phyloP scores from a whole-genome alignment of 2,329 filamentous ascomycete species.

The Diaporthe vaccinii region DNA sequence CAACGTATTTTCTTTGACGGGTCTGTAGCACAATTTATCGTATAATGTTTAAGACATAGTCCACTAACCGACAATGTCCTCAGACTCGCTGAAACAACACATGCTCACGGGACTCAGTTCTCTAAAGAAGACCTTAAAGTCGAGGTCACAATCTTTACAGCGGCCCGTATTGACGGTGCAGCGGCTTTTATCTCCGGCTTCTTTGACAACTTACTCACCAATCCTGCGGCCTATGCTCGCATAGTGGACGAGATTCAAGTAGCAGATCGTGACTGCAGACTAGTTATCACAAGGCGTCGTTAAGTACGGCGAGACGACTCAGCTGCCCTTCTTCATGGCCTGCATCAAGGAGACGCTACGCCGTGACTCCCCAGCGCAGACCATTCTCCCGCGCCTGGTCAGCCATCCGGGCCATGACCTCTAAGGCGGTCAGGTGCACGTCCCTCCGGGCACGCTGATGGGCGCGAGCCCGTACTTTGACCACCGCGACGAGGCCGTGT shows the following conservation, averaged over 20 bases:
- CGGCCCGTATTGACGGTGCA: background rate
- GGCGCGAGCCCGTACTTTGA: background rate
- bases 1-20: background rate
- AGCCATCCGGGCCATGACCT: background rate
- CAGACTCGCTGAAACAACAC: background rate
- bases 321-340: slow-evolving; percentile 4
- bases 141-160: background rate
- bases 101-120: no score
- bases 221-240: background rate
- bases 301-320: background rate
- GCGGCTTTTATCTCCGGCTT: background rate
- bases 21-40: background rate
- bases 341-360: background rate
- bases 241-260: background rate
- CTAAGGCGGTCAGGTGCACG: background rate
- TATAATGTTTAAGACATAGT: background rate
- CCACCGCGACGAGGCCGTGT: background rate
- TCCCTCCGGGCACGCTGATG: background rate
- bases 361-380: background rate
- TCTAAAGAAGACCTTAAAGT: background rate
- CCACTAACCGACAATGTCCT: background rate
- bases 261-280: background rate
- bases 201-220: background rate
- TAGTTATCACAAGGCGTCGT: background rate
- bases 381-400: background rate